Evolutionary conservation across 257 asterid genomes (phyloP).

Genomic region (Fraxinus americana): DNA sequence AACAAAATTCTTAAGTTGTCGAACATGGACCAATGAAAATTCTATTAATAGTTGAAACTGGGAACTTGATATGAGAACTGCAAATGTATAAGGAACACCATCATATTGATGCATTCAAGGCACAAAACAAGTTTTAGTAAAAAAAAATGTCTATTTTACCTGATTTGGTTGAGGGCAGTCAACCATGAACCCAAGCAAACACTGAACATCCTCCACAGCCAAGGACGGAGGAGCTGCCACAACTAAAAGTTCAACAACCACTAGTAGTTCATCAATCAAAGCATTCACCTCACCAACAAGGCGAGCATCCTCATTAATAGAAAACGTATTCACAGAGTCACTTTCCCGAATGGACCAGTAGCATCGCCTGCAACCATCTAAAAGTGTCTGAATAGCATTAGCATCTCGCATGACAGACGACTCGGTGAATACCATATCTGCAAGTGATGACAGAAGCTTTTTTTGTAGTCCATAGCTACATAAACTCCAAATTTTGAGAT

Average conservation of each 20-base stretch:
- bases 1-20: background rate
- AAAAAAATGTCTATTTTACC: slow-evolving; percentile 45
- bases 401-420: slow-evolving; percentile 95
- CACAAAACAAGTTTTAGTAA: slow-evolving; percentile 5
- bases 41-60: background rate
- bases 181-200: slow-evolving; percentile 95
- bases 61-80: too few relatives aligned
- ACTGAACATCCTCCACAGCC: slow-evolving; percentile 79
- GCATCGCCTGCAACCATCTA: slow-evolving; percentile 96
- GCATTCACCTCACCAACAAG: slow-evolving; percentile 94
- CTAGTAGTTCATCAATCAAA: slow-evolving; percentile 96
- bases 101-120: slow-evolving; percentile 17
- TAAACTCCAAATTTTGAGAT: slow-evolving; percentile 90
- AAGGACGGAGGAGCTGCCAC: slow-evolving; percentile 84
- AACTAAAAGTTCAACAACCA: slow-evolving; percentile 85
- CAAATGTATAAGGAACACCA: background rate
- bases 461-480: slow-evolving; percentile 98
- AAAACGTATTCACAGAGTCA: slow-evolving; percentile 79
- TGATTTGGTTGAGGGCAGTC: slow-evolving; percentile 98
- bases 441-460: slow-evolving; percentile 92
- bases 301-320: slow-evolving; percentile 53
- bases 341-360: slow-evolving; percentile 86
- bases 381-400: slow-evolving; percentile 93
- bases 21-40: background rate
- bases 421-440: slow-evolving; percentile 97